Evolutionary conservation across 331 rosid genomes (phyloP).

Genomic region (Quercus phellos): DNA sequence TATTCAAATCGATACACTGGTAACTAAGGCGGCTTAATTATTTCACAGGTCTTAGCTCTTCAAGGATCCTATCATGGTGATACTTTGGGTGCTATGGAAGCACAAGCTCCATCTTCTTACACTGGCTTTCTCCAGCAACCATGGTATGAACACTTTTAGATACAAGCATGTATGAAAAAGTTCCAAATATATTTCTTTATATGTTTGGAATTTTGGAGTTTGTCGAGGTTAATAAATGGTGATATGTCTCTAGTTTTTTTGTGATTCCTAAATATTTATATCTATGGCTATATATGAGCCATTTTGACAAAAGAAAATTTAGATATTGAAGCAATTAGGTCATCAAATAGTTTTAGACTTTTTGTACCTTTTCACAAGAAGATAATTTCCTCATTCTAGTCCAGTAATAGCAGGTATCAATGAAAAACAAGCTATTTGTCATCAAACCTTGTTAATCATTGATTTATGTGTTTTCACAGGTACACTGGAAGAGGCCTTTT

Average conservation of each 20-base stretch:
- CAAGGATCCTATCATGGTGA: constrained; percentile 93
- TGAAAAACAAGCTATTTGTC: constrained; percentile 14
- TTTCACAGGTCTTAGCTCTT: constrained; percentile 80
- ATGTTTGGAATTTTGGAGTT: constrained; percentile 7
- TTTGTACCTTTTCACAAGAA: constrained; percentile 1
- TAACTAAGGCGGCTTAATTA: constrained; percentile 23
- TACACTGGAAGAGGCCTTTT: constrained; percentile 94
- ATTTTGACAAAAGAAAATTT: background rate
- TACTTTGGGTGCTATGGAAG: constrained; percentile 98
- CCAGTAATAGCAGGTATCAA: constrained; percentile 1
- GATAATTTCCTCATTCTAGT: background rate
- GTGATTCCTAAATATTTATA: background rate
- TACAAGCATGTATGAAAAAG: constrained; percentile 3
- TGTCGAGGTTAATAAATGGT: background rate
- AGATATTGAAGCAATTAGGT: background rate
- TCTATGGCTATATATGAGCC: background rate
- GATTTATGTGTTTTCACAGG: constrained; percentile 41
- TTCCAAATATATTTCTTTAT: background rate
- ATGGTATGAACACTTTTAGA: constrained; percentile 43
- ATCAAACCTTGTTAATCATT: constrained; percentile 19
- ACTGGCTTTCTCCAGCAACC: constrained; percentile 98
- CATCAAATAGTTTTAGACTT: constrained; percentile 1
- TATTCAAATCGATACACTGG: background rate
- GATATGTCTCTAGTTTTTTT: background rate
- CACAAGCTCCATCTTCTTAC: constrained; percentile 92